These are phyloP conservation scores for Monosporascus sp. DNA, from an alignment of 2,329 filamentous ascomycete genomes.

Conservation along the genomic window DNA sequence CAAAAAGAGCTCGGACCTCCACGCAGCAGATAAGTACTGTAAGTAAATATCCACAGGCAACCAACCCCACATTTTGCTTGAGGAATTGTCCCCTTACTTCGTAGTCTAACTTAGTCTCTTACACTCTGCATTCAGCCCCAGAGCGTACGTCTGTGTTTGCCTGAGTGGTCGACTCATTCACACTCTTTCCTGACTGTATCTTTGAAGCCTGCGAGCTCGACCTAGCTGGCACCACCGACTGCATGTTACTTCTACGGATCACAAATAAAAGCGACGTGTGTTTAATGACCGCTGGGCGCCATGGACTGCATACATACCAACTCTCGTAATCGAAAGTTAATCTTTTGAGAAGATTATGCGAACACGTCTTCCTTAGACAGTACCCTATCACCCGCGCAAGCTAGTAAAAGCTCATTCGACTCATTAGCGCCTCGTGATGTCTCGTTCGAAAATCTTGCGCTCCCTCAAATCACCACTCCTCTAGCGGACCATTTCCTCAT, in stretches of 20 bases:
- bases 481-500: neutral
- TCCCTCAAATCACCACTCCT: neutral
- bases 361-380: no score
- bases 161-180: neutral
- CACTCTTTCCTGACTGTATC: neutral
- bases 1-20: neutral
- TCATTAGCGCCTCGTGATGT: neutral
- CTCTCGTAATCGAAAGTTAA: no score
- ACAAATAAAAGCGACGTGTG: no score
- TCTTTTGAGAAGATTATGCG: no score
- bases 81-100: no score
- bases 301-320: no score
- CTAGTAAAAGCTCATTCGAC: neutral
- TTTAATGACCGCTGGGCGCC: no score
- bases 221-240: neutral
- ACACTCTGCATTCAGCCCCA: no score
- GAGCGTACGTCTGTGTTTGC: neutral
- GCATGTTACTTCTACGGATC: neutral
- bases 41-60: no score
- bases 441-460: neutral
- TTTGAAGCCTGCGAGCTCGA: neutral
- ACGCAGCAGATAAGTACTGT: no score
- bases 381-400: neutral
- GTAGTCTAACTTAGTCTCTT: no score
- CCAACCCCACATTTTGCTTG: no score